A percentile compares a stretch with the other conserved stretches of the same genome.
These are phyloP conservation scores for Cryptococcus sp. DNA, from an alignment of 1,284 basidiomycete genomes.

Conservation along the genomic window DNA sequence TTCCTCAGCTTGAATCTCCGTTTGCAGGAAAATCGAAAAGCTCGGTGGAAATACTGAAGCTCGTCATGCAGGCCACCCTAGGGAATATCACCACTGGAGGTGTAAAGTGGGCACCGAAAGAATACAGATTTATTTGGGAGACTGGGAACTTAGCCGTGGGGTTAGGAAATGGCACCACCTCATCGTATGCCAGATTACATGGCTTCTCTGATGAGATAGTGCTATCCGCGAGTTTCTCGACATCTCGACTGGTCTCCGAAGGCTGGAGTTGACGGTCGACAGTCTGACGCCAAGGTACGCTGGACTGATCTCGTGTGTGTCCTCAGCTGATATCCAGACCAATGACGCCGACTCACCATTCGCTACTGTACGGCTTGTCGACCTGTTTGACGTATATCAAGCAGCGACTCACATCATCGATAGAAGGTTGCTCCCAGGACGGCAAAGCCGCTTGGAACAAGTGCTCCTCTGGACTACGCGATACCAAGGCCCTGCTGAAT, in stretches of 20 bases:
- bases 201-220: constrained; percentile 21
- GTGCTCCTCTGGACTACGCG: constrained; percentile 18
- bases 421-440: constrained; percentile 9
- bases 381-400: constrained; percentile 36
- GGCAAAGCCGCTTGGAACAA: constrained; percentile 19
- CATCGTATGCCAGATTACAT: no score
- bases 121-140: constrained; percentile 20
- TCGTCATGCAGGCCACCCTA: constrained; percentile 32
- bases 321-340: constrained; percentile 16
- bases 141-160: no score
- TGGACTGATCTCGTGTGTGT: neutral
- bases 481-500: constrained; percentile 20
- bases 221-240: constrained; percentile 17
- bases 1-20: neutral
- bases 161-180: constrained; percentile 17
- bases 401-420: constrained; percentile 19
- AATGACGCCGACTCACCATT: constrained; percentile 42
- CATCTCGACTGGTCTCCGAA: constrained; percentile 31
- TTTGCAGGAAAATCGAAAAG: constrained; percentile 3
- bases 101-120: constrained; percentile 27
- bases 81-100: constrained; percentile 27
- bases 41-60: constrained; percentile 14
- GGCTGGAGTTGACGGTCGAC: constrained; percentile 38
- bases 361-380: constrained; percentile 34
- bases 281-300: neutral